Evolutionary conservation across 2,329 filamentous ascomycete species (phyloP).

Genomic region (Conoideocrella luteorostrata): DNA sequence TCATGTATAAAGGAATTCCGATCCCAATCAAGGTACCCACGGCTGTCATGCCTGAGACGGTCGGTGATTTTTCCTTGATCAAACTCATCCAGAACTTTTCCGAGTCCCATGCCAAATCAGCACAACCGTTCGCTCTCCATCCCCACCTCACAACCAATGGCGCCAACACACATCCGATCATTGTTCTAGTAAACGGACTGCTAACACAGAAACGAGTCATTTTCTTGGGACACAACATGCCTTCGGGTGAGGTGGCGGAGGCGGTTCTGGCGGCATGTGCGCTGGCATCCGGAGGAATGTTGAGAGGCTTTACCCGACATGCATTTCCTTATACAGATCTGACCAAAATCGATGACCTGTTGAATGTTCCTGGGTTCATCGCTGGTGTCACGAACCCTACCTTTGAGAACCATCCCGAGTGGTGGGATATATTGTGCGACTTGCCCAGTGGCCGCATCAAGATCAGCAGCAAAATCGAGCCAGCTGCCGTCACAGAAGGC

Average conservation of each 20-base stretch:
- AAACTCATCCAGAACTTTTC: slow-evolving; percentile 96
- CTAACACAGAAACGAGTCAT: slow-evolving; percentile 95
- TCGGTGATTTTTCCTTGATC: slow-evolving; percentile 94
- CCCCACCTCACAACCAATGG: slow-evolving; percentile 92
- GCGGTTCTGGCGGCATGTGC: slow-evolving; percentile 97
- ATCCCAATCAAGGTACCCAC: slow-evolving; percentile 96
- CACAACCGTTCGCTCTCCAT: slow-evolving; percentile 79
- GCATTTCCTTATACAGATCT: slow-evolving; percentile 98
- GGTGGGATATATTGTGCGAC: slow-evolving; percentile 97
- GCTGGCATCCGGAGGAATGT: slow-evolving; percentile 82
- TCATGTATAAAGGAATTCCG: slow-evolving; percentile 93
- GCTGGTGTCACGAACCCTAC: slow-evolving; percentile 96
- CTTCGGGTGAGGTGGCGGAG: slow-evolving; percentile 92
- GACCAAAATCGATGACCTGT: slow-evolving; percentile 92
- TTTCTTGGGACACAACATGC: slow-evolving; percentile 90
- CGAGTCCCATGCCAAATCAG: slow-evolving; percentile 70
- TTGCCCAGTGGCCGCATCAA: slow-evolving; percentile 87
- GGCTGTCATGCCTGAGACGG: slow-evolving; percentile 87
- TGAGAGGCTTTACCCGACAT: slow-evolving; percentile 89
- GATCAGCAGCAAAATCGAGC: slow-evolving; percentile 83
- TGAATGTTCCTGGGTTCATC: slow-evolving; percentile 95
- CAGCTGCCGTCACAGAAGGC: slow-evolving; percentile 75
- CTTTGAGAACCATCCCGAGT: slow-evolving; percentile 89
- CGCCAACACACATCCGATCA: slow-evolving; percentile 83
- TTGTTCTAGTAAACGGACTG: slow-evolving; percentile 89